Percentiles rank a stretch among this genome's conserved stretches.
Conservation (phyloP, 2,329 filamentous ascomycete species). For the Fusarium agapanthi region DNA sequence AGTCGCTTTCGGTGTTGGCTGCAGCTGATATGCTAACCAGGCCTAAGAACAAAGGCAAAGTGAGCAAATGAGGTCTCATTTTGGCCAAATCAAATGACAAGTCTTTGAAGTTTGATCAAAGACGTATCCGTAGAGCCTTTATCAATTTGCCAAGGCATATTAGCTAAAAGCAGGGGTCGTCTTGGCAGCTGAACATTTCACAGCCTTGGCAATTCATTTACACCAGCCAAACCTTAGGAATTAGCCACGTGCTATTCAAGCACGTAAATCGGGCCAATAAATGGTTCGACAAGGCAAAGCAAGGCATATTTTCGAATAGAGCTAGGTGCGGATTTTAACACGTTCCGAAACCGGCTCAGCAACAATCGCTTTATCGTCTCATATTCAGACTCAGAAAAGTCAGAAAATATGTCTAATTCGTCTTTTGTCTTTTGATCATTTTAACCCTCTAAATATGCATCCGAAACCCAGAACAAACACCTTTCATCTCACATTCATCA, state of each 20-base stretch:
- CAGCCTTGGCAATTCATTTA: background rate
- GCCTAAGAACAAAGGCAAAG: background rate
- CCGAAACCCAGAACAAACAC: conserved; percentile 1
- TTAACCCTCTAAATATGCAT: conserved; percentile 3
- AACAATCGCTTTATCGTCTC: background rate
- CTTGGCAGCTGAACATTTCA: background rate
- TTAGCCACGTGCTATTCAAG: background rate
- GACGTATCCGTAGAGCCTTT: background rate
- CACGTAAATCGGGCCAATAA: background rate
- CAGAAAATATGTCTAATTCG: background rate
- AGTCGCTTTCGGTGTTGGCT: background rate
- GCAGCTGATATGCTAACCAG: background rate
- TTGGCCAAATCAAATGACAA: rapidly evolving
- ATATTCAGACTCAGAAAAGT: background rate
- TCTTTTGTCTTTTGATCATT: background rate
- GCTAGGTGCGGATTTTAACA: rapidly evolving
- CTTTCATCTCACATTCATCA: background rate
- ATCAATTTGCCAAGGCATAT: background rate
- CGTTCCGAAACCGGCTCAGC: background rate
- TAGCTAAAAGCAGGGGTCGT: background rate
- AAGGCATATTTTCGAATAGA: background rate
- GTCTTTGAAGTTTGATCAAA: rapidly evolving
- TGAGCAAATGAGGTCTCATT: background rate
- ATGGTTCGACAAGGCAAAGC: background rate
- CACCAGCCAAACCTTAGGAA: background rate